Conservation (phyloP, 306 rosid genomes). For the Quillaja saponaria region DNA sequence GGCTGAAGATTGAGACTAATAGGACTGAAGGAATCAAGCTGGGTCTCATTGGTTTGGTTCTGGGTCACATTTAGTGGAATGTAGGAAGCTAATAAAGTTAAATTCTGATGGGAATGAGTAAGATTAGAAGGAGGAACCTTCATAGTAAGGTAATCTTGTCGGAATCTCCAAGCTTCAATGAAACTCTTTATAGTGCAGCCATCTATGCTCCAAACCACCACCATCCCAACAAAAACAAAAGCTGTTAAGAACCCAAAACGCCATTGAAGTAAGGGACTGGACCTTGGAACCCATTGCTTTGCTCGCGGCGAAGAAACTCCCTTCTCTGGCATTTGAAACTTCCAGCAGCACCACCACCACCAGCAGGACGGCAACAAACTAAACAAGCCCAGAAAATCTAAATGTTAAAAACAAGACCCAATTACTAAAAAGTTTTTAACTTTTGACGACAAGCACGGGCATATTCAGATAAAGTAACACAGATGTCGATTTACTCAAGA, state of each 20-base stretch:
- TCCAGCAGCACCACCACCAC: constrained; percentile 16
- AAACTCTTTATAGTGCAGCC: constrained; percentile 51
- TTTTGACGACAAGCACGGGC: constrained; percentile 23
- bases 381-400: constrained; percentile 24
- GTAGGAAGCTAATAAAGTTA: constrained; percentile 14
- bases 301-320: constrained; percentile 36
- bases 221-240: constrained; percentile 54
- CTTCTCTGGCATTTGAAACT: constrained; percentile 66
- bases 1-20: constrained; percentile 25
- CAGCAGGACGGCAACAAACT: constrained; percentile 22
- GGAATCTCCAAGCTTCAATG: constrained; percentile 52
- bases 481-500: constrained; percentile 20
- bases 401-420: constrained; percentile 14
- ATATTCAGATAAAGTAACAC: constrained; percentile 18
- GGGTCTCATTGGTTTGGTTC: constrained; percentile 38
- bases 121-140: constrained; percentile 41
- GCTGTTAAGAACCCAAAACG: constrained; percentile 58
- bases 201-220: constrained; percentile 70
- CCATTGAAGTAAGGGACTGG: constrained; percentile 55
- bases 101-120: constrained; percentile 35
- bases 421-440: constrained; percentile 20
- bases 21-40: constrained; percentile 29
- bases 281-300: constrained; percentile 41
- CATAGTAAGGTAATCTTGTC: constrained; percentile 41
- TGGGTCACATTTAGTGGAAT: constrained; percentile 27